Base-by-base conservation (phyloP, 2,329 filamentous ascomycete genomes). In the Penicillium sp. region DNA sequence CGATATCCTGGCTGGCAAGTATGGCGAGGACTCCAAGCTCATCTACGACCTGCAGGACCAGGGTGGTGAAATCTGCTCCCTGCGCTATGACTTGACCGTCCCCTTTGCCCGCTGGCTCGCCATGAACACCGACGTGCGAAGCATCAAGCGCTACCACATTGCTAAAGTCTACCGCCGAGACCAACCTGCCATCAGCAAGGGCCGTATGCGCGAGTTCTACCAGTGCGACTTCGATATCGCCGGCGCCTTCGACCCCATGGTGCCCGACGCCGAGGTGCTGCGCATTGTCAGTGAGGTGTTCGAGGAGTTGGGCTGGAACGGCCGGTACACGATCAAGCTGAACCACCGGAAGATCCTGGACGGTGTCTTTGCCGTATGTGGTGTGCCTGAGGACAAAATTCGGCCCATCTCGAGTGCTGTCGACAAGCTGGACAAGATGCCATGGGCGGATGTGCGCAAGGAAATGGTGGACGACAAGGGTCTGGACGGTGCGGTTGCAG, bases 201-300 rank as follows among this genome's bases (percentile, higher is more conserved):
- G 90, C 42, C 82, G 90, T 44, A 93, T 95, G 86, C 81, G 91
- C 63, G 91, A 96, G 71, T 95, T 95, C 71, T 95, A 94, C 74
- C 90, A 96, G 71, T 96, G 90, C 74, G 91, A 97, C 72, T 94
- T 96, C 64, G 90, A 96, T 66, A 91, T 96, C 71, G 90, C 90
- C 10, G 89, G 90, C 49, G 58, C 68, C 51, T 94, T 89, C 73
- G 91, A 95, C 66, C 72, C 87, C 44, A 95, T 96, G 89, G 79
- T 95, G 22, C 88, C 90, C 46, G 91, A 96, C 64, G 87, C 89
- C 29, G 90, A 96, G 72, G 85, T 95, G 49, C 73, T 97, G 59
- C 80, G 86, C 47, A 89, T 96, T 56, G 81, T 87, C 40, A 83
- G 81, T 59, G 89, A 96, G 66, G 86, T 95, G 32, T 95, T 96